Evolutionary conservation across 176 grass and related monocot genomes (phyloP), one percentile per base, ranked within the genome.

Genomic region (Typha latifolia): DNA sequence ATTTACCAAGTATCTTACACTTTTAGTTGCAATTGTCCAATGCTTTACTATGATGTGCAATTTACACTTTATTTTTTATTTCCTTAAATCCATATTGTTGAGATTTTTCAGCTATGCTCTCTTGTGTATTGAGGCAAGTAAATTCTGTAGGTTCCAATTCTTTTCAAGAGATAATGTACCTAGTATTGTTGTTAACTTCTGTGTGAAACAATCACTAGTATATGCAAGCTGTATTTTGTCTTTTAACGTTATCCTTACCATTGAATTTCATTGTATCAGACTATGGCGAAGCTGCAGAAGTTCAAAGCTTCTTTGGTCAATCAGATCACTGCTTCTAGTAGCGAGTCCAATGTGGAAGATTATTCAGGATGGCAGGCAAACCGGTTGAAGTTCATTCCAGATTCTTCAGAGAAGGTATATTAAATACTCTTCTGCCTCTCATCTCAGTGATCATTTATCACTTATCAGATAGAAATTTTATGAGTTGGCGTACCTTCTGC

Each of bases 251-350:
- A n/a, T 14, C 49, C 72, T 67, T 55, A 62, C 13, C 37, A 22
- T 62, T 3, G 37, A 47, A 31, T 80, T 66, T 67, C 6, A 67
- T 76, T 18, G 15, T 75, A 16, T 69, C 62, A 97, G 88, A 97
- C 93, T 51, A 57, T 97, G 61, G 75, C 85, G 22, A 97, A 81
- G 73, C 67, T 97, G 82, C 68, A 86, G 72, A 84, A 70, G 63
- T 97, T 97, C 72, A 97, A 87, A 79, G 49, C 79, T 50, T 75
- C 78, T 52, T 72, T 91, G 32, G 80, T 84, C 51, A 74, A 67
- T 43, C 85, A 86, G 19, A 77, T 81, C 63, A 64, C 49, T 63
- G 56, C 61, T 77, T 43, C 50, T 50, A 68, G 67, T 67, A 78
- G 12, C 12, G 66, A 66, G 57, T 73, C 68, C n/a, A 80, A 62